phyloP scores from a whole-genome alignment of 768 basidiomycete genomes.

The Serpula lacrymans region DNA sequence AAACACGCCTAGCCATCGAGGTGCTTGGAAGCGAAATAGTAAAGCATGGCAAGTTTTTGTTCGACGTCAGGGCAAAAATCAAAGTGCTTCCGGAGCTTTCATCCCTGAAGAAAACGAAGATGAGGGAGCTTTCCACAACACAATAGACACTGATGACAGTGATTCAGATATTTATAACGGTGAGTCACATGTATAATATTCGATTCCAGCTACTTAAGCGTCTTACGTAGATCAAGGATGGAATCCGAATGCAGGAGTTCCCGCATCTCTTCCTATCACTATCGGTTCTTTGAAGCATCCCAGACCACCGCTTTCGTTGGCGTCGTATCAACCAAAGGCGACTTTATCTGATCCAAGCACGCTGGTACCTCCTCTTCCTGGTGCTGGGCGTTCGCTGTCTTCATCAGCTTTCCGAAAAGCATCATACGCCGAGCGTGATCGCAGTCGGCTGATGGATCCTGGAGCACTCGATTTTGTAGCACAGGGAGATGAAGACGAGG shows the following conservation, averaged over 20 bases:
- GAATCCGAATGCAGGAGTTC: slow-evolving; percentile 33
- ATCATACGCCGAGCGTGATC: slow-evolving; percentile 68
- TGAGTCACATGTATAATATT: slow-evolving; percentile 12
- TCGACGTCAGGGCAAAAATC: slow-evolving; percentile 24
- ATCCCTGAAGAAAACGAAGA: slow-evolving; percentile 37
- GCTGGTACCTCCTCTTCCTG: slow-evolving; percentile 26
- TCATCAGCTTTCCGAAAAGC: slow-evolving; percentile 55
- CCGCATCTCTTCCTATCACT: slow-evolving; percentile 61
- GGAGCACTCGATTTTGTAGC: slow-evolving; percentile 60
- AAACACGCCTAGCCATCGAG: slow-evolving; percentile 65
- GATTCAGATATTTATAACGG: slow-evolving; percentile 25
- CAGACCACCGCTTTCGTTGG: slow-evolving; percentile 43
- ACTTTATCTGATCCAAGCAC: slow-evolving; percentile 35
- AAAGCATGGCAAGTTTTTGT: slow-evolving; percentile 64
- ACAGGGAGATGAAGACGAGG: slow-evolving; percentile 49
- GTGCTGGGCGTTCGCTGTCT: slow-evolving; percentile 23
- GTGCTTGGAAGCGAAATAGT: slow-evolving; percentile 63
- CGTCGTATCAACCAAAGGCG: slow-evolving; percentile 56
- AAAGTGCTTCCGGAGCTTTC: slow-evolving; percentile 23
- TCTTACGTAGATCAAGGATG: slow-evolving; percentile 19
- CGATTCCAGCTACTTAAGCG: not conserved
- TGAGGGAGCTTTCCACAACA: slow-evolving; percentile 6
- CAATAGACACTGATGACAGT: slow-evolving; percentile 14
- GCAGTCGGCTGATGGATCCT: slow-evolving; percentile 60
- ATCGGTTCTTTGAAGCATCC: slow-evolving; percentile 40